Evolutionary conservation across 331 rosid species (phyloP).

Genomic region (Malus hybrid): DNA sequence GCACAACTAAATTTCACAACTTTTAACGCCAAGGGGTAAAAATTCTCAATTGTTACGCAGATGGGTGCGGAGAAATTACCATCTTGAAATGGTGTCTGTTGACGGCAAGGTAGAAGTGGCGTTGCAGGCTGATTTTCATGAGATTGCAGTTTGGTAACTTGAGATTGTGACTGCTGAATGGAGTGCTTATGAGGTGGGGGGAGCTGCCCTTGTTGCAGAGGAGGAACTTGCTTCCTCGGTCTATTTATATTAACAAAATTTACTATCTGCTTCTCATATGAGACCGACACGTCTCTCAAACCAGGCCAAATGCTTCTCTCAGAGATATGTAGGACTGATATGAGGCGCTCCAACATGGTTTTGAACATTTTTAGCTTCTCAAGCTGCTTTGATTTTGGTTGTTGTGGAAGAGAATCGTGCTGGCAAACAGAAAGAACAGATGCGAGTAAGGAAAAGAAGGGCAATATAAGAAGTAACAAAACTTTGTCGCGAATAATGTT

Average conservation of each 20-base stretch:
- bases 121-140: conserved; percentile 65
- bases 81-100: conserved; percentile 76
- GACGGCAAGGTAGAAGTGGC: conserved; percentile 83
- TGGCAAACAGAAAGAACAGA: conserved; percentile 21
- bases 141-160: conserved; percentile 48
- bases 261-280: conserved; percentile 63
- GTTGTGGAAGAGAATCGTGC: conserved; percentile 35
- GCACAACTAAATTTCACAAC: no score
- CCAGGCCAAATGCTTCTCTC: conserved; percentile 25
- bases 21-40: no score
- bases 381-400: no score
- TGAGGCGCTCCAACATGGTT: no score
- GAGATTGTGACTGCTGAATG: conserved; percentile 64
- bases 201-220: no score
- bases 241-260: conserved; percentile 16
- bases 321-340: conserved; percentile 29
- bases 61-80: conserved; percentile 12
- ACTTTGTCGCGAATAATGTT: background rate
- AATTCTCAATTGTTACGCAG: no score
- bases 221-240: no score
- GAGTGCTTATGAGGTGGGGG: background rate
- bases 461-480: background rate
- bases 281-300: conserved; percentile 45
- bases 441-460: conserved; percentile 1
- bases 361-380: no score